Base-by-base conservation (phyloP, 805 yeast genomes). In the Wickerhamiella australiensis region DNA sequence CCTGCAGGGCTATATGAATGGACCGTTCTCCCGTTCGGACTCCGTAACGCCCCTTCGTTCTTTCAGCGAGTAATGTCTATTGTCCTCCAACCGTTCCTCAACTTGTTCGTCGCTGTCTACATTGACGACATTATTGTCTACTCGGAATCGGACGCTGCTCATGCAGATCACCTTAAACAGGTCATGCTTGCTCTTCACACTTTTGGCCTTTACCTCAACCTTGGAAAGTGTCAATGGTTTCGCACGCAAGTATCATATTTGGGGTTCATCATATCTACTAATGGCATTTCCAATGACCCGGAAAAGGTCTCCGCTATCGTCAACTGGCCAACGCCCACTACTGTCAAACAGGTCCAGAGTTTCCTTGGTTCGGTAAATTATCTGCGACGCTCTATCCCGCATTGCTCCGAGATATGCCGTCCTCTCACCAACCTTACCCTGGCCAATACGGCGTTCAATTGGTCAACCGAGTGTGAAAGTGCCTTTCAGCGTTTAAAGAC, bases 241-340 rank as follows among this genome's bases (percentile, higher is more conserved):
- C 36, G 12, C 6, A 31, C n/a, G 6, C 36, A 31, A 13, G 17
- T 31, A 13, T 5, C 36, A 31, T 31, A 13, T 13, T n/a, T 31
- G 5, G 43, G 43, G 21, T 40, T 40, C 31, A 6, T 23, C 3
- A 20, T 40, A n/a, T 7, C 11, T 11, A 22, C n/a, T 5, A 31
- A n/a, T 9, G 46, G 46, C 7, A 18, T 27, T 5, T 15, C 35
- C 37, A 42, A 42, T 23, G 46, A 42, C 36, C 46, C 46, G 13
- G 46, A 4, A 9, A 42, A 27, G 46, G 36, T 42, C 23, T 5
- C 15, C 5, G 46, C 46, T 11, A 27, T 42, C 25, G 37, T 6
- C 8, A 36, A 42, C 5, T 42, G 46, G 46, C 46, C 36, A 8
- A 29, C 22, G 5, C 46, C 46, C 7, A 5, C 21, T 2, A 42